These are phyloP conservation scores for Stachybotrys echinatus DNA, from an alignment of 2,329 filamentous ascomycete species.

Conservation along the genomic window DNA sequence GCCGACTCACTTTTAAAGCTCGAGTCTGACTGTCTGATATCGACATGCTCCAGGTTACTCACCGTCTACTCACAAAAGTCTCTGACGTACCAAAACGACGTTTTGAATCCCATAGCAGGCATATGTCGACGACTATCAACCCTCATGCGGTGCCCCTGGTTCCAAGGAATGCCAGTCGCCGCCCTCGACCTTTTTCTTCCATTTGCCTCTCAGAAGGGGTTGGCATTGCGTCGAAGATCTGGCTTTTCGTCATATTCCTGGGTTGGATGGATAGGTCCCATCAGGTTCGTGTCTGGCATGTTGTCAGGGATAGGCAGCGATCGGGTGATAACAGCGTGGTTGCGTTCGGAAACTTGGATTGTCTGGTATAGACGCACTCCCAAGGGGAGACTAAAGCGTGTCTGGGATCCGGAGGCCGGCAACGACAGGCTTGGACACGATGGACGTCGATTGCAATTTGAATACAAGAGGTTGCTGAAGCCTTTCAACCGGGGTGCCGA, in stretches of 20 bases:
- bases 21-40: no score
- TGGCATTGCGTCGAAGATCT: background rate
- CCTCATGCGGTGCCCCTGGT: background rate
- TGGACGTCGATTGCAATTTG: background rate
- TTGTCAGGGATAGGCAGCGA: no score
- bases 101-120: background rate
- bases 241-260: constrained; percentile 10
- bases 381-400: background rate
- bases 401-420: constrained; percentile 4
- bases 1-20: background rate
- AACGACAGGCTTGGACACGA: background rate
- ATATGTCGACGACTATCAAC: background rate
- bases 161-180: background rate
- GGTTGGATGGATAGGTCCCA: constrained; percentile 6
- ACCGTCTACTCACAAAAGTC: background rate
- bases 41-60: no score
- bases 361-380: constrained; percentile 9
- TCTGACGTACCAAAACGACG: background rate
- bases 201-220: background rate
- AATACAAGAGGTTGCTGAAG: background rate
- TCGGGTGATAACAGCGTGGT: background rate
- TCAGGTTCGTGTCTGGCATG: background rate
- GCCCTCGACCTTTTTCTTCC: background rate
- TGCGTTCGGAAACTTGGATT: constrained; percentile 6
- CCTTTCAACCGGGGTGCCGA: background rate